Percentiles rank a stretch among this genome's conserved stretches.
phyloP scores from a whole-genome alignment of 2,329 filamentous ascomycete genomes.

The Verticillium albo-atrum region DNA sequence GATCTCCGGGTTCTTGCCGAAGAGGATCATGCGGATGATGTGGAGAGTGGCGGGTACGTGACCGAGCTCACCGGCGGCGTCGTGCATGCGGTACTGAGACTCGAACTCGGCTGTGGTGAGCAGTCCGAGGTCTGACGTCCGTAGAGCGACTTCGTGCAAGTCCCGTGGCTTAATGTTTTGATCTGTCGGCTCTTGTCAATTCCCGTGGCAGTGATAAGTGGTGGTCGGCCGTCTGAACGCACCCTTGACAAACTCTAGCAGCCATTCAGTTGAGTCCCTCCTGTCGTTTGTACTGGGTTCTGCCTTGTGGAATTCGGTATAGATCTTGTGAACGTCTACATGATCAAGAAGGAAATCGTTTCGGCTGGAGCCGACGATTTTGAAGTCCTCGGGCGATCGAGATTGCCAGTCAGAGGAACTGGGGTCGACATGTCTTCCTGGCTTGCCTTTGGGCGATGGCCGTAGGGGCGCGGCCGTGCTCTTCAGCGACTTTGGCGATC shows the following conservation, averaged over 20 bases:
- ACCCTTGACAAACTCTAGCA: slow-evolving; percentile 1
- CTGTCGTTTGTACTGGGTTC: background rate
- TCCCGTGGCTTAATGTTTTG: background rate
- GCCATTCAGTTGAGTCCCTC: background rate
- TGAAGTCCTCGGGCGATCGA: background rate
- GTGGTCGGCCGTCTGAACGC: background rate
- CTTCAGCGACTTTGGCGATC: background rate
- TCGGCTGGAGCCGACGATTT: background rate
- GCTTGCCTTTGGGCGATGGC: background rate
- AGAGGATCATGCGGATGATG: background rate
- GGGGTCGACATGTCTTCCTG: background rate
- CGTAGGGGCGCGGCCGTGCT: background rate
- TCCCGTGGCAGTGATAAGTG: background rate
- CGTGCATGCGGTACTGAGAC: slow-evolving; percentile 17
- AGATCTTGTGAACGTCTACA: slow-evolving; percentile 1
- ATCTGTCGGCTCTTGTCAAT: background rate
- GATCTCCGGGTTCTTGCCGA: background rate
- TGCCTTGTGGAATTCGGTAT: slow-evolving; percentile 1
- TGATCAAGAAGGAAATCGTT: background rate
- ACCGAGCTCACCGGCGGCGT: slow-evolving; percentile 24
- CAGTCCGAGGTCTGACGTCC: background rate
- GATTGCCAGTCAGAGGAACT: background rate
- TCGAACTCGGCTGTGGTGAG: background rate
- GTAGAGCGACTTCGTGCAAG: slow-evolving; percentile 3
- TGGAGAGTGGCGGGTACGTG: slow-evolving; percentile 23